A percentile compares a stretch with the other conserved stretches of the same genome.
phyloP scores from a whole-genome alignment of 768 basidiomycete species.

The Pleurotus sapidus region DNA sequence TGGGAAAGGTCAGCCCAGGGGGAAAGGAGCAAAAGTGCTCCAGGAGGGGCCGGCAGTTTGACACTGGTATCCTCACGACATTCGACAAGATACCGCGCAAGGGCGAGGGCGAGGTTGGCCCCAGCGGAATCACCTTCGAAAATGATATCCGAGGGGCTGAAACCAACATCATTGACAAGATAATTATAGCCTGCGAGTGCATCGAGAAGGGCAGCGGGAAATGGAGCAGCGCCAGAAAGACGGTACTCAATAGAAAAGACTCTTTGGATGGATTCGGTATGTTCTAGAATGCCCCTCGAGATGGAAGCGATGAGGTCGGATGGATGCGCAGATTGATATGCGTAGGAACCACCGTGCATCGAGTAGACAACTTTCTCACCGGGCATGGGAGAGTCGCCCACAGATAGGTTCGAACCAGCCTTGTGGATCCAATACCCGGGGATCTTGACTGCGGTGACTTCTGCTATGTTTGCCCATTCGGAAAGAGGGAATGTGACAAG shows the following conservation, averaged over 20 bases:
- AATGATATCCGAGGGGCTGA: conserved; percentile 58
- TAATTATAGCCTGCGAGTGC: conserved; percentile 72
- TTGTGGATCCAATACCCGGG: conserved; percentile 60
- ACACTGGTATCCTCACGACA: conserved; percentile 29
- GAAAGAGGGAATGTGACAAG: conserved; percentile 42
- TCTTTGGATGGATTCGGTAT: conserved; percentile 39
- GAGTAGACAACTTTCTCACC: conserved; percentile 57
- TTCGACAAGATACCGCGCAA: conserved; percentile 62
- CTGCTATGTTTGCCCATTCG: conserved; percentile 34
- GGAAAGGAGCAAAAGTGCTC: conserved; percentile 49
- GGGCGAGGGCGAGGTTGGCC: conserved; percentile 65
- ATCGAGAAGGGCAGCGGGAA: conserved; percentile 76
- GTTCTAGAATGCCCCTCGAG: conserved; percentile 42
- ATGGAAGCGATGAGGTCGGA: conserved; percentile 42
- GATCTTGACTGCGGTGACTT: conserved; percentile 38
- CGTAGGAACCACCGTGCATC: conserved; percentile 65
- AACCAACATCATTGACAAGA: conserved; percentile 55
- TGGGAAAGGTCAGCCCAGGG: conserved; percentile 52
- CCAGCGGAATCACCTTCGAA: conserved; percentile 77
- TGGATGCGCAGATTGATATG: conserved; percentile 54
- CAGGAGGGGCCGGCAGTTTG: conserved; percentile 41
- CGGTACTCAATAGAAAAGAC: conserved; percentile 72
- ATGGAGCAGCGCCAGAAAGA: conserved; percentile 56
- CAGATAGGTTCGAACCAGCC: conserved; percentile 27
- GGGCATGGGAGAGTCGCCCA: conserved; percentile 34